Conservation (phyloP, 805 yeast species). For the Starmera amethionina region DNA sequence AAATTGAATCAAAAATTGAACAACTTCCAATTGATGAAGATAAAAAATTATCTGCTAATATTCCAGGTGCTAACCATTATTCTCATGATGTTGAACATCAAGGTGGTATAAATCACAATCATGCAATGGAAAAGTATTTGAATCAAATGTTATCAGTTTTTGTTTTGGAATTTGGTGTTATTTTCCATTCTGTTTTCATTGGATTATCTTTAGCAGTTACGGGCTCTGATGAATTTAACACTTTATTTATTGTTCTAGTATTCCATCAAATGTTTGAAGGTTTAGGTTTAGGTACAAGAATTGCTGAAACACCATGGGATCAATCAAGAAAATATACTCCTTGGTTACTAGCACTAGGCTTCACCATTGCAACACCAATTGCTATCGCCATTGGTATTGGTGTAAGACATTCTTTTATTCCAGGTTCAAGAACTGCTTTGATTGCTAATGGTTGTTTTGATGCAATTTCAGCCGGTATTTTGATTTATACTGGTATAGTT, state of each 20-base stretch:
- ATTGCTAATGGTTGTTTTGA: conserved; percentile 68
- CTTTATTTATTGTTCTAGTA: conserved; percentile 58
- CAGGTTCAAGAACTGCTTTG: conserved; percentile 47
- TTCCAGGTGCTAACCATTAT: conserved; percentile 28
- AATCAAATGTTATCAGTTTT: conserved; percentile 48
- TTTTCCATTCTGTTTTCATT: conserved; percentile 76
- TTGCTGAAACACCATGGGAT: conserved; percentile 39
- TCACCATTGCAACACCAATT: conserved; percentile 55
- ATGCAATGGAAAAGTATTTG: conserved; percentile 36
- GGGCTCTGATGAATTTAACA: conserved; percentile 57
- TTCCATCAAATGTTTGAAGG: conserved; percentile 85
- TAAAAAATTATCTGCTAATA: conserved; percentile 4
- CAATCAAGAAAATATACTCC: conserved; percentile 36
- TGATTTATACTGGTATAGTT: conserved; percentile 67
- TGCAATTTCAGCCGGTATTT: conserved; percentile 67
- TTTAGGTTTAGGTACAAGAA: conserved; percentile 72
- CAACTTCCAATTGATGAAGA: conserved; percentile 4
- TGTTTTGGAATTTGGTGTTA: conserved; percentile 67
- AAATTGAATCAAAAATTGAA: conserved; percentile 4
- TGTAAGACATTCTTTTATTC: conserved; percentile 51
- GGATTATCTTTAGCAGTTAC: conserved; percentile 73
- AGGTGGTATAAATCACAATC: conserved; percentile 25
- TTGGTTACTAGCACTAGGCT: conserved; percentile 43
- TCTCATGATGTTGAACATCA: conserved; percentile 32
- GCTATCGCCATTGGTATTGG: conserved; percentile 76